These are phyloP conservation scores for Penicillium sp. DNA, from an alignment of 2,329 filamentous ascomycete genomes.

Conservation along the genomic window DNA sequence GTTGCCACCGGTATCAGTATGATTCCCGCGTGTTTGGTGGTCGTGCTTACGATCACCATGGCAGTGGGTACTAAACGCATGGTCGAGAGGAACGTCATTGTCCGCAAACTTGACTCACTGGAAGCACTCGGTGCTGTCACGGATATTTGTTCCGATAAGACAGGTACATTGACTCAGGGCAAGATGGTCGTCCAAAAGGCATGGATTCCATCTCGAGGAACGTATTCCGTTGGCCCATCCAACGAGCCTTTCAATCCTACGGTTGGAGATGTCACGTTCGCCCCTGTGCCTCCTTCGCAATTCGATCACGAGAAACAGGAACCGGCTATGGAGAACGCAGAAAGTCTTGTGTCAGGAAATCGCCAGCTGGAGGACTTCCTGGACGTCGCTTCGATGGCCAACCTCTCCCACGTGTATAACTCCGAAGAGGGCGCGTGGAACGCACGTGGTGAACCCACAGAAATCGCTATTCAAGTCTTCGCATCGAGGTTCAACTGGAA, in stretches of 20 bases:
- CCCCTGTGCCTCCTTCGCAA: conserved; percentile 23
- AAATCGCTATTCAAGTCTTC: conserved; percentile 69
- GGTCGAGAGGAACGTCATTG: conserved; percentile 52
- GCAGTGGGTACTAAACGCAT: conserved; percentile 55
- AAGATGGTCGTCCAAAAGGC: conserved; percentile 59
- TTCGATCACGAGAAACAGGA: neutral
- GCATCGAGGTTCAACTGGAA: conserved; percentile 63
- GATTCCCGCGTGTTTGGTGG: conserved; percentile 58
- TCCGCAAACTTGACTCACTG: conserved; percentile 52
- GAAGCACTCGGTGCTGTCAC: conserved; percentile 60
- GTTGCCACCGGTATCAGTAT: conserved; percentile 56
- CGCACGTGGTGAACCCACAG: conserved; percentile 63
- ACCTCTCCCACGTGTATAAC: conserved; percentile 58
- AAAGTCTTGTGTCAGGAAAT: conserved; percentile 42
- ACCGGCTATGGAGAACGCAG: neutral
- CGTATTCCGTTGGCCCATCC: conserved; percentile 53
- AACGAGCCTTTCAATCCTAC: conserved; percentile 56
- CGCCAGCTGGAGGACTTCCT: conserved; percentile 52
- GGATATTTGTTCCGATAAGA: conserved; percentile 53
- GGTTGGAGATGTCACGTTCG: conserved; percentile 43
- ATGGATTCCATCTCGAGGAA: conserved; percentile 56
- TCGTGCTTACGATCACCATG: conserved; percentile 63
- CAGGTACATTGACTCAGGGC: conserved; percentile 57
- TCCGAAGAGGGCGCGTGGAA: conserved; percentile 54
- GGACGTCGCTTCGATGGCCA: conserved; percentile 59